Evolutionary conservation across 2,329 filamentous ascomycete genomes (phyloP), one percentile per base, ranked within the genome.

Genomic region (Gnomoniopsis smithogilvyi): DNA sequence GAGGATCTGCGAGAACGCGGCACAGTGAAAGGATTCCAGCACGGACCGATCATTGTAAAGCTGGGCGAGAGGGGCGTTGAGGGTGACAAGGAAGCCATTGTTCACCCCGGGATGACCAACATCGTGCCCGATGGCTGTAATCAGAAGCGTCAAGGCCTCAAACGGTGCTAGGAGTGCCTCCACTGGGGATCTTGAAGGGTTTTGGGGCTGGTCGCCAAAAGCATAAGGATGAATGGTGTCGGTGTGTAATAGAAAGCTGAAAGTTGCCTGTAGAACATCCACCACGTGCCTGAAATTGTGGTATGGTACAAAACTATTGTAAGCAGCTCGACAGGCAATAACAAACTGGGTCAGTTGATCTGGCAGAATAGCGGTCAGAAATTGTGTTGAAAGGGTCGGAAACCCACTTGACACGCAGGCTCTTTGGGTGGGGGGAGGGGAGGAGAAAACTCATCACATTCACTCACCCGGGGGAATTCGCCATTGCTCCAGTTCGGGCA

Each of bases 221-320:
- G 58, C 49, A 73, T 90, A 95, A 6, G 84, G 81, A 15, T 89
- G 89, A 52, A 96, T 77, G 36, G 86, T 85, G 58, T 91, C 90
- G 54, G 96, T 87, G 63, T 86, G 85, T 57, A 97, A 80, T 6
- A 98, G 83, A 70, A 97, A 96, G 75, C 89, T 87, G 72, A 97
- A 98, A 3, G 92, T 86, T 1, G 94, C 96, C 73, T 98, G 94
- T 55, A 98, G 80, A 30, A 99, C 95, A 73, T 99, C 95, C 62
- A 97, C 89, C 22, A 96, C 95, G 74, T 99, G 95, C 56, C 94
- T 90, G 72, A 98, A 99, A 74, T 99, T 99, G 78, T 99, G 95
- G 70, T 98, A 99, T 22, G 94, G 90, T 38, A 97, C 92, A 72
- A 96, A 96, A 60, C 86, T 90, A 73, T 98, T 98, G 77, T 99